A percentile compares a stretch with the other conserved stretches of the same genome.
phyloP scores from a whole-genome alignment of 257 asterid species.

The Solanum chilense region DNA sequence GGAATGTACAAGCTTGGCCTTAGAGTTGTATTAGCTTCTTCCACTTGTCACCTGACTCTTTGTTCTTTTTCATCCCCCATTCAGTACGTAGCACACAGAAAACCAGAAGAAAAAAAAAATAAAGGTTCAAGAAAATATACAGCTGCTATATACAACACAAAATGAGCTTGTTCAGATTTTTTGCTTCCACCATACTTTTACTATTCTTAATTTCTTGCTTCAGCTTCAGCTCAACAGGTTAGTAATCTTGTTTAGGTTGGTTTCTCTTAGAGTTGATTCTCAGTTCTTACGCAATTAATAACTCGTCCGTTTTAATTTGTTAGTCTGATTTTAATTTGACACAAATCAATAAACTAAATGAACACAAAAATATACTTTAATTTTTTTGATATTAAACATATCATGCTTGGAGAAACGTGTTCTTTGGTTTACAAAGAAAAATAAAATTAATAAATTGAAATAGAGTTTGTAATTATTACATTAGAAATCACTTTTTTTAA shows the following conservation, averaged over 20 bases:
- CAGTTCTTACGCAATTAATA: background rate
- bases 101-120: background rate
- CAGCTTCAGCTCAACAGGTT: slow-evolving; percentile 55
- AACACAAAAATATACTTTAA: background rate
- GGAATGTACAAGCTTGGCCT: background rate
- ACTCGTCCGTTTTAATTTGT: too few relatives aligned
- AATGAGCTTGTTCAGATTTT: slow-evolving; percentile 33
- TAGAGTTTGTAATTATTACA: background rate
- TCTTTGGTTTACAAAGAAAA: background rate
- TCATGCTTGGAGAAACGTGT: background rate
- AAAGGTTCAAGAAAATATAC: background rate
- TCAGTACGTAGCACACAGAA: slow-evolving; percentile 5
- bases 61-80: slow-evolving; percentile 1
- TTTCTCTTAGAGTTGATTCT: background rate
- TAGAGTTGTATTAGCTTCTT: slow-evolving; percentile 4
- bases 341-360: background rate
- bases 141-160: background rate
- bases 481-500: background rate
- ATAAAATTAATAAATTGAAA: background rate
- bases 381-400: background rate
- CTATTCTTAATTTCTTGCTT: slow-evolving; percentile 37
- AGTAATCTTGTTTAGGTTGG: background rate
- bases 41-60: slow-evolving; percentile 11
- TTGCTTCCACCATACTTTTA: slow-evolving; percentile 15
- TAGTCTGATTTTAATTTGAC: background rate